A percentile compares a stretch with the other conserved stretches of the same genome.
Conservation (phyloP, 441 rosid species). For the Croton setiger region DNA sequence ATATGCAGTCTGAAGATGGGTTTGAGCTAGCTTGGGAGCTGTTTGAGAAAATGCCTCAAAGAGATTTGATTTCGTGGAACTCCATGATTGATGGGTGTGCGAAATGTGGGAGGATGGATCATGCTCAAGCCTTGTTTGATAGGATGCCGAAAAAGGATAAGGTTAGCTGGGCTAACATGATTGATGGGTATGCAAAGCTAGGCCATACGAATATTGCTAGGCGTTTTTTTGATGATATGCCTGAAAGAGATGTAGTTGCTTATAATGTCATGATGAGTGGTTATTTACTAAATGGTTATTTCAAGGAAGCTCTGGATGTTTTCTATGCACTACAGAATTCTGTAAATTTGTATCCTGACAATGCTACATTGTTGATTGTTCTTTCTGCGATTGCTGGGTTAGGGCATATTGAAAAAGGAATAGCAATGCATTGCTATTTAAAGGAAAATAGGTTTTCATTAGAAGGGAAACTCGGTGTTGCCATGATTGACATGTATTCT, state of each 20-base stretch:
- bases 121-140: conserved; percentile 50
- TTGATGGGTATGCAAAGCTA: conserved; percentile 40
- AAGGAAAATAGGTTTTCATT: conserved; percentile 23
- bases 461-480: conserved; percentile 48
- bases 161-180: conserved; percentile 51
- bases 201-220: conserved; percentile 31
- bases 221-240: conserved; percentile 43
- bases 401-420: conserved; percentile 36
- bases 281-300: conserved; percentile 44
- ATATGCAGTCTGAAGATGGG: conserved; percentile 33
- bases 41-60: conserved; percentile 55
- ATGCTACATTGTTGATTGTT: conserved; percentile 35
- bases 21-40: conserved; percentile 46
- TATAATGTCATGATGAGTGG: conserved; percentile 68
- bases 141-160: conserved; percentile 49
- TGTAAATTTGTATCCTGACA: conserved; percentile 28
- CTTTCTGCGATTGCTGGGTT: conserved; percentile 41
- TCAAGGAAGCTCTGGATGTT: conserved; percentile 46
- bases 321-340: conserved; percentile 45
- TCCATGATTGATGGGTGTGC: conserved; percentile 56
- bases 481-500: conserved; percentile 66
- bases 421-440: conserved; percentile 35
- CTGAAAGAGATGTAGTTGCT: conserved; percentile 33
- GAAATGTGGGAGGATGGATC: conserved; percentile 39
- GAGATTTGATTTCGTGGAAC: conserved; percentile 56